Evolutionary conservation across 108 stramenopile species (phyloP), one percentile per base, ranked within the genome.

Genomic region (Conticribra guillardii): DNA sequence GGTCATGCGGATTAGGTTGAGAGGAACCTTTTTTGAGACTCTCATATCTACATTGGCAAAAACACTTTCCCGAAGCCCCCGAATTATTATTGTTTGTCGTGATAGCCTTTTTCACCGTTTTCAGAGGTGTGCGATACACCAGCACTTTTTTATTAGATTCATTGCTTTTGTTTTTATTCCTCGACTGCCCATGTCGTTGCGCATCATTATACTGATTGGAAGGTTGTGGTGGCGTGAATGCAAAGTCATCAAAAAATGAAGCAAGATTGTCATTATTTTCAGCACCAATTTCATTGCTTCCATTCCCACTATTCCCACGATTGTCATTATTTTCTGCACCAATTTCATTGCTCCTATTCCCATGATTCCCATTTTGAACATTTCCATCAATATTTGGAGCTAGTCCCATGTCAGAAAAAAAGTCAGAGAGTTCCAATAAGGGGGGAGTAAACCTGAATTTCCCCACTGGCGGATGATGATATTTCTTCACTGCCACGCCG

Each of bases 1-100:
- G 86, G 55, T 80, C 81, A 60, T 90, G 80, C 0, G 93, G 93
- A 54, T 92, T 89, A 28, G 80, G 84, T 59, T 72, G 69, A 16
- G 65, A 32, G 23, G 60, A 30, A 53, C 67, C 71, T 30, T 48
- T 53, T 31, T 54, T 60, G 29, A 67, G 54, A 8, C 60, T 54
- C 24, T 71, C 71, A 37, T 72, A 72, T 26, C 79, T 41, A 30
- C 52, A 54, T 37, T 80, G 65, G 28, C 79, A 80, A 34, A 73
- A 28, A 33, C 79, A 80, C 46, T 69, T 80, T 27, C 66, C 60
- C 3, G 31, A 52, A 11, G 54, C 22, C 49, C n/a, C 21, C 3
- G 58, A 28, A n/a, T 19, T 26, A 54, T 67, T 41, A 18, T 22
- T 31, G 50, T 37, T n/a, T 53, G 64, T 34, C 2, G 51, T 37